These are phyloP conservation scores for Suhomyces guaymorum DNA, from an alignment of 1,139 yeast species.

Conservation along the genomic window DNA sequence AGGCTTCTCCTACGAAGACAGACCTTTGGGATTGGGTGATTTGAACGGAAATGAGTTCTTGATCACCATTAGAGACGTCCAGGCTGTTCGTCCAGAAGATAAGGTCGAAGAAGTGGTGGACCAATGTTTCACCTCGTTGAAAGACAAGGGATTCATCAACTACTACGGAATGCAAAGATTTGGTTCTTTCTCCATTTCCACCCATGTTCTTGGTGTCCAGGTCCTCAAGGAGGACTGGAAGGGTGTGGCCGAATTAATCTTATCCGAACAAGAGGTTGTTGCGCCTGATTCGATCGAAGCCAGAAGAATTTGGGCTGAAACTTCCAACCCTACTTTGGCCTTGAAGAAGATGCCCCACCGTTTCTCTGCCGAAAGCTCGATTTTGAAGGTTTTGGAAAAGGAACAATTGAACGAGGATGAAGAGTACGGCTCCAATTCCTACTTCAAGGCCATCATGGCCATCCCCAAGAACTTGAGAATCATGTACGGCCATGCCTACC, in stretches of 20 bases:
- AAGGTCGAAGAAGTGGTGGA: conserved; percentile 46
- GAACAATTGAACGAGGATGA: conserved; percentile 47
- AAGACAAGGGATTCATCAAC: conserved; percentile 77
- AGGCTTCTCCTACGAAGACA: conserved; percentile 67
- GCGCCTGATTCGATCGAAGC: conserved; percentile 82
- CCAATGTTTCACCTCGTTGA: conserved; percentile 58
- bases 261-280: conserved; percentile 83
- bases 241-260: conserved; percentile 71
- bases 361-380: conserved; percentile 80
- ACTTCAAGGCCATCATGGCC: conserved; percentile 80
- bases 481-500: conserved; percentile 97
- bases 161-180: conserved; percentile 97
- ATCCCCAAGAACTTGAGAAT: conserved; percentile 89
- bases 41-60: conserved; percentile 84
- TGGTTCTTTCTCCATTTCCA: conserved; percentile 91
- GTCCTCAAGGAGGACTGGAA: conserved; percentile 77
- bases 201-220: conserved; percentile 79
- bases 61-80: conserved; percentile 77
- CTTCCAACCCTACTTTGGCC: conserved; percentile 65
- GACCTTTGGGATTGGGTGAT: conserved; percentile 73
- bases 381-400: conserved; percentile 59
- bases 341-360: conserved; percentile 78
- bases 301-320: conserved; percentile 77
- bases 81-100: conserved; percentile 30
- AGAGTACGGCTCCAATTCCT: conserved; percentile 50